Base-by-base conservation (phyloP, 306 rosid species). In the Cucumis melo region DNA sequence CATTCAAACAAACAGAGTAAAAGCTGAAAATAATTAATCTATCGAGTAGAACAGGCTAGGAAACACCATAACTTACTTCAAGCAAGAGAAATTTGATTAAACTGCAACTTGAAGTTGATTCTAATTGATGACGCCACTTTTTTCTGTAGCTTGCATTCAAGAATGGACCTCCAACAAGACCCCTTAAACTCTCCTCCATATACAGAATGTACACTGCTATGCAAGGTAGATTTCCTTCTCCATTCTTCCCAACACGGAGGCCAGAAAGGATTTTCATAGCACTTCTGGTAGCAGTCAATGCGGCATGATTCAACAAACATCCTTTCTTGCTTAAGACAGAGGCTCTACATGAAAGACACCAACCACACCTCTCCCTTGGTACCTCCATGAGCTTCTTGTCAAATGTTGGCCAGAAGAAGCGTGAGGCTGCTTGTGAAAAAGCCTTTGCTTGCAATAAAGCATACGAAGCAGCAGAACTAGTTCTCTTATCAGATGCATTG, bases 281-380 rank as follows among this genome's bases (percentile, higher is more conserved):
- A 83, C 93, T 85, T 88, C 91, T 94, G 54, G 97, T 90, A 78
- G 89, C 99, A 89, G 83, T 77, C 84, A 94, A 58, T 81, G 83
- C 87, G 77, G 97, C 95, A 79, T 94, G 99, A 85, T 94, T 94
- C 84, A 94, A 83, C 97, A 92, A 89, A 83, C 99, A 94, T 56
- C 99, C 99, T 87, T 88, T 92, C 92, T 89, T 94, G 90, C 99
- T 90, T 74, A 91, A 73, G 74, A 84, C 87, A 57, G 90, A 19
- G 29, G 93, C 87, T 88, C 87, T 90, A 81, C 99, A 94, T 74
- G 99, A 90, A 81, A 92, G 83, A 83, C 99, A 94, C 99, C 99
- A 94, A 78, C 96, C 97, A 89, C 99, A 94, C 84, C 99, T 94
- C 89, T 94, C 99, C 80, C 97, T 94, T 50, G 99, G 97, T 73